Percentiles rank a stretch among this genome's conserved stretches.
These are phyloP conservation scores for Coemansia sp. DNA, from an alignment of 192 early-diverging fungal species.

Conservation along the genomic window DNA sequence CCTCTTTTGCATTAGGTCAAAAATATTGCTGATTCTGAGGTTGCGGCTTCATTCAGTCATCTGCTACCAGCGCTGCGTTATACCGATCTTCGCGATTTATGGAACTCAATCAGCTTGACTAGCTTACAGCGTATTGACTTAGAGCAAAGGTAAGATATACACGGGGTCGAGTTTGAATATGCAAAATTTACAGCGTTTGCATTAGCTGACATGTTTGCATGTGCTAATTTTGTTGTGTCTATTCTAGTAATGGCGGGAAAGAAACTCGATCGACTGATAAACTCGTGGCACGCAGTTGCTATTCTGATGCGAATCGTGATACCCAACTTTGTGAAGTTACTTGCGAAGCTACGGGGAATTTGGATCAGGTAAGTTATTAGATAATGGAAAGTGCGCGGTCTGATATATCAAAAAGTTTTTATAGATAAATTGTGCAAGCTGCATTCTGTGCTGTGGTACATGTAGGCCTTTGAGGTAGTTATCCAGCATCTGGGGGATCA, in stretches of 20 bases:
- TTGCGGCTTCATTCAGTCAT: conserved; percentile 6
- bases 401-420: not conserved
- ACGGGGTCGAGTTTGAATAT: not conserved
- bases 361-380: conserved; percentile 19
- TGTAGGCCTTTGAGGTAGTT: conserved; percentile 16
- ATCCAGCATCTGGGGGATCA: conserved; percentile 17
- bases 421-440: not conserved
- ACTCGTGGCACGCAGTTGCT: conserved; percentile 30
- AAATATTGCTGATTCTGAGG: not conserved
- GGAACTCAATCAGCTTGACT: conserved; percentile 28
- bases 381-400: not conserved
- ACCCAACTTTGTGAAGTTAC: conserved; percentile 16
- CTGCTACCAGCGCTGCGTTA: conserved; percentile 26
- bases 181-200: not conserved
- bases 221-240: not conserved
- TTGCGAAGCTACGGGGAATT: conserved; percentile 6
- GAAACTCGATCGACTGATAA: conserved; percentile 23
- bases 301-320: conserved; percentile 22
- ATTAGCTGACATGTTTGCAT: too few species aligned
- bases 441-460: not conserved
- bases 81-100: conserved; percentile 30
- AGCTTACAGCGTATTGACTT: conserved; percentile 22
- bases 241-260: conserved; percentile 13
- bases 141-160: conserved; percentile 26
- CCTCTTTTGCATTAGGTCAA: not conserved